Base-by-base conservation (phyloP, 1,284 basidiomycete genomes). In the Austroboletus niveus region DNA sequence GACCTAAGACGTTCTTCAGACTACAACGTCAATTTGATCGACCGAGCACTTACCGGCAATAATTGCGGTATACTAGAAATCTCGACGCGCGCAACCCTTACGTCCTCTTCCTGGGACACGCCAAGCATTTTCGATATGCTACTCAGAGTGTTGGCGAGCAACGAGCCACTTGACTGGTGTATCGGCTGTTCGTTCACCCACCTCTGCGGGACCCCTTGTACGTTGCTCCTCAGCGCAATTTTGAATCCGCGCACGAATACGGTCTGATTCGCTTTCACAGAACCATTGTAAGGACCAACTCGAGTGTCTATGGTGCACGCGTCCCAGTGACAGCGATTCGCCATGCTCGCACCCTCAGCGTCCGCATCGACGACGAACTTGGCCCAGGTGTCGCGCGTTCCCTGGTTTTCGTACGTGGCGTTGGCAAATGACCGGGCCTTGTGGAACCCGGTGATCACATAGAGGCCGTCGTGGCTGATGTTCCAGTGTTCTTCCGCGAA, bases 231-330 rank as follows among this genome's bases (percentile, higher is more conserved):
- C 32, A 65, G 15, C 29, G 62, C 61, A 31, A 62, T 49, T 61
- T 68, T 63, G 62, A 61, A 66, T 17, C 62, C 64, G 20, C 64
- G 64, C 30, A 65, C 52, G 17, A 61, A 52, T 11, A 66, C 61
- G 20, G 61, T 42, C 30, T 62, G 60, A 11, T 62, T 64, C n/a
- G 52, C 14, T 8, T 48, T 17, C 2, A 36, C 53, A 8, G 17
- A 39, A 8, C 44, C 43, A 27, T 59, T 52, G 14, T 17, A 12
- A 10, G 60, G 62, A 10, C 61, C 54, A 7, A 53, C 47, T 2
- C 62, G 60, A 51, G 53, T 63, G n/a, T 61, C 49, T 35, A 66
- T 47, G 12, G 14, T 50, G 29, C 36, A 55, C 12, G 52, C 45
- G 31, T 64, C 49, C 62, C 64, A 63, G 1, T 34, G 40, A 39